Base-by-base conservation (phyloP, 805 yeast species). In the Kodamaea laetipori region DNA sequence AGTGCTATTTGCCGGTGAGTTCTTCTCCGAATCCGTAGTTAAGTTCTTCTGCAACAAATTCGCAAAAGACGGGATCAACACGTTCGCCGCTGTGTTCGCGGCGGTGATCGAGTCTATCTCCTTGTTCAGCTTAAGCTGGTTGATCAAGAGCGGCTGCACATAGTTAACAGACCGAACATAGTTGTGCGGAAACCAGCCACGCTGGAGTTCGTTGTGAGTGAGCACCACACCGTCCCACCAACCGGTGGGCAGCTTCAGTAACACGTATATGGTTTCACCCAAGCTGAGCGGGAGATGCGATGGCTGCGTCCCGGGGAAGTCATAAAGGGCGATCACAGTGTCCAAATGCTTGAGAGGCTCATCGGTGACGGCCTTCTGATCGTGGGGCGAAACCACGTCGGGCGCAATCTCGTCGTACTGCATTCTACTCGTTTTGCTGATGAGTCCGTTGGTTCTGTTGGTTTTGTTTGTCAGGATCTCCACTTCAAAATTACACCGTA, bases 131-230 rank as follows among this genome's bases (percentile, higher is more conserved):
- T 64, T 67, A 43, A 70, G 54, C 49, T 65, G 61, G 47, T 65
- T 62, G 38, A 69, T 54, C 7, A 26, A 24, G 17, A 67, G 65
- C 6, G 71, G 75, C 52, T 67, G 72, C 26, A 65, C 69, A 50
- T 69, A 71, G 52, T 70, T 68, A 13, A 71, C 72, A 1, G 74
- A 59, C 37, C 76, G 71, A 19, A 81, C 80, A 61, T 76, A 82
- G 45, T 76, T 77, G 38, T 76, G 76, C 12, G 96, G 95, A 66
- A 89, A 86, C 96, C 96, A 89, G 53, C 96, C 96, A 56, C 95
- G 73, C 30, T 58, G 55, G 4, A 75, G 60, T 4, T 69, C 74
- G 5, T 76, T 76, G 48, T 46, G 54, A 43, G 45, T 54, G 51
- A 61, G 41, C 4, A 63, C 39, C 12, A 84, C 71, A 8, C 96